These are phyloP conservation scores for Trichoderma koningiopsis DNA, from an alignment of 2,329 filamentous ascomycete genomes.

Conservation along the genomic window DNA sequence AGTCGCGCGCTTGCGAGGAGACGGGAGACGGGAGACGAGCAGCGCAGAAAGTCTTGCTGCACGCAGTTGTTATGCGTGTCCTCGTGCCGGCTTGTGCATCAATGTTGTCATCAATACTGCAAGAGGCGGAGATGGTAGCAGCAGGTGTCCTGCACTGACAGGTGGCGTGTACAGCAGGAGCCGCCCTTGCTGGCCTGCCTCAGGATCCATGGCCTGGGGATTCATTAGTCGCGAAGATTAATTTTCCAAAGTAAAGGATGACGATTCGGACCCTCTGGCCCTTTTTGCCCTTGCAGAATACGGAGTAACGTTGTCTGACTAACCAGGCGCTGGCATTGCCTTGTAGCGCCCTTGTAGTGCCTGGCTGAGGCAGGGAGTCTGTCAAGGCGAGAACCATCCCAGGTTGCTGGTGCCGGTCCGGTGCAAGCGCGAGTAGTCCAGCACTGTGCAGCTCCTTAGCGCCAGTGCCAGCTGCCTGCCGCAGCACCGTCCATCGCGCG, in stretches of 20 bases:
- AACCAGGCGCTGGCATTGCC: neutral
- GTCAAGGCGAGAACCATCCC: constrained; percentile 17
- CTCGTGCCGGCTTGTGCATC: neutral
- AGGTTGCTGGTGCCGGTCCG: constrained; percentile 16
- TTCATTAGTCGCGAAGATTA: neutral
- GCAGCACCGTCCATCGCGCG: neutral
- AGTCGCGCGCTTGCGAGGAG: constrained; percentile 14
- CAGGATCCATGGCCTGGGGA: neutral
- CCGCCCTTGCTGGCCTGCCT: neutral
- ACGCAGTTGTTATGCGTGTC: neutral
- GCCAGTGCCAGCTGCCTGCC: neutral
- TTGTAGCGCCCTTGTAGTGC: neutral
- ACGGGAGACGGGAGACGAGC: neutral
- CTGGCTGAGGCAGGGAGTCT: constrained; percentile 1
- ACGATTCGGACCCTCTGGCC: neutral
- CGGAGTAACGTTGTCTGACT: neutral
- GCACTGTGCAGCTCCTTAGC: neutral
- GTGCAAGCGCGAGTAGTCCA: constrained; percentile 1
- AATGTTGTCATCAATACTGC: no score
- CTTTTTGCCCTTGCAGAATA: neutral
- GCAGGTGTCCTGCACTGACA: neutral
- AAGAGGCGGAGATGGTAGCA: neutral
- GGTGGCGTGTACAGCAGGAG: neutral
- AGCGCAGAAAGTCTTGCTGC: no score
- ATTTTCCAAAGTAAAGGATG: neutral